A percentile compares a stretch with the other conserved stretches of the same genome.
These are phyloP conservation scores for Fusarium sp. DNA, from an alignment of 2,329 filamentous ascomycete species.

Conservation along the genomic window DNA sequence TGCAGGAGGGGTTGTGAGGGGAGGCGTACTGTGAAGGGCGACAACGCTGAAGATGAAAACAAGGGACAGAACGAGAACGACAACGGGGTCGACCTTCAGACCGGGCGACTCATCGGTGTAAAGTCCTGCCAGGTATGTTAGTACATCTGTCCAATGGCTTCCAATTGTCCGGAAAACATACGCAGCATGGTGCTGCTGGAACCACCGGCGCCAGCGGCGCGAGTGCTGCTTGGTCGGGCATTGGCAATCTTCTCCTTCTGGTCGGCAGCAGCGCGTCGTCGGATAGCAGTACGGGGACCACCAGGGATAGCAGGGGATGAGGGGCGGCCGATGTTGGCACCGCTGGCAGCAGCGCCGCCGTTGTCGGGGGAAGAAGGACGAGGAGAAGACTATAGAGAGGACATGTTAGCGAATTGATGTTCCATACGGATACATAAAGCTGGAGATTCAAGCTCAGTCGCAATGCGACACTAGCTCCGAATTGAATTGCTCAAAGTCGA, in stretches of 20 bases:
- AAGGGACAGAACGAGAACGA: conserved; percentile 93
- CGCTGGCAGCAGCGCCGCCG: conserved; percentile 69
- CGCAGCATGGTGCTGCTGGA: conserved; percentile 99
- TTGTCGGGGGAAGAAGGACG: conserved; percentile 69
- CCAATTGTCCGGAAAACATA: conserved; percentile 62
- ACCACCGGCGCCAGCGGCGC: conserved; percentile 92
- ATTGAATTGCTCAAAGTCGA: conserved; percentile 30
- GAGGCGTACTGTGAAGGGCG: conserved; percentile 87
- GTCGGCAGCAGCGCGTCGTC: conserved; percentile 93
- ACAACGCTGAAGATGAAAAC: conserved; percentile 99
- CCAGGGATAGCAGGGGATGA: conserved; percentile 91
- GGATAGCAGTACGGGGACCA: conserved; percentile 93
- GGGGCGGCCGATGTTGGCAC: conserved; percentile 78
- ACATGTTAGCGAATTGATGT: conserved; percentile 8
- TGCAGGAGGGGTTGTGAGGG: neutral
- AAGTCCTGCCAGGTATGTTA: conserved; percentile 69
- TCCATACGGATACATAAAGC: too few species aligned
- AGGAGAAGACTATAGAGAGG: conserved; percentile 62
- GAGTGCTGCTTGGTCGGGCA: conserved; percentile 89
- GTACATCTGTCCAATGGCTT: conserved; percentile 13
- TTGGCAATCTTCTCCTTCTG: conserved; percentile 98
- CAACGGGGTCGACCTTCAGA: conserved; percentile 96
- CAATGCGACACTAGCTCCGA: conserved; percentile 40
- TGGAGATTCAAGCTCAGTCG: conserved; percentile 8
- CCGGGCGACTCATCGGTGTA: conserved; percentile 99